Base-by-base conservation (phyloP, 768 basidiomycete genomes). In the Rhodotorula babjevae region DNA sequence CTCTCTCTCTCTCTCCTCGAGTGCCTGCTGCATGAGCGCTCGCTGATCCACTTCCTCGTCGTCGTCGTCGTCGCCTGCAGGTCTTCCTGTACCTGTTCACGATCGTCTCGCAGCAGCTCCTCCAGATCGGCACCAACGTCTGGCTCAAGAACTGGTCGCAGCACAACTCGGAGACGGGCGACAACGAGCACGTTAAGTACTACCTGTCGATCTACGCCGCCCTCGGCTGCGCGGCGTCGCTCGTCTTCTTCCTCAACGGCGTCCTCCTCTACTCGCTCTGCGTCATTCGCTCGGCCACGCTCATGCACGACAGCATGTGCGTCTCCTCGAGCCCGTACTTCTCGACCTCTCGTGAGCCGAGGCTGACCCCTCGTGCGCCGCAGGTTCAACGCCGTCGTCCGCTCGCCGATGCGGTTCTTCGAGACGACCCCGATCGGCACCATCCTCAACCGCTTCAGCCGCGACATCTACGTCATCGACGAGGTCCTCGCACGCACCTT, bases 371-470 rank as follows among this genome's bases (percentile, higher is more conserved):
- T 11, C 61, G 71, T 62, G 61, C 66, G 44, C 33, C 33, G 56
- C 61, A 77, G 73, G 75, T 81, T 92, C 77, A 78, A 86, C 60
- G 86, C 92, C 6, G 84, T 98, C 47, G 87, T 98, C 84, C 86
- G 85, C 36, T 89, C 91, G 0, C 78, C 78, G 8, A 77, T 79
- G 77, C 59, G 86, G 76, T 97, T 92, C 83, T 98, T 96, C 79
- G 94, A 96, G 80, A 81, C 85, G 65, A 96, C 93, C 0, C 94
- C 93, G 3, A 88, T 86, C 25, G 92, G 92, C 75, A 86, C 92
- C 16, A 89, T 94, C 65, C 79, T 97, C 63, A 97, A 96, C 81
- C 80, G 96, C 40, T 97, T 97, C 81, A 91, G 91, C 7, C 87
- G 92, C 5, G 95, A 98, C 77, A 52, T 83, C 23, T 80, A 82